These are phyloP conservation scores for Thalassiosira hispida DNA, from an alignment of 352 stramenopile species.

Conservation along the genomic window DNA sequence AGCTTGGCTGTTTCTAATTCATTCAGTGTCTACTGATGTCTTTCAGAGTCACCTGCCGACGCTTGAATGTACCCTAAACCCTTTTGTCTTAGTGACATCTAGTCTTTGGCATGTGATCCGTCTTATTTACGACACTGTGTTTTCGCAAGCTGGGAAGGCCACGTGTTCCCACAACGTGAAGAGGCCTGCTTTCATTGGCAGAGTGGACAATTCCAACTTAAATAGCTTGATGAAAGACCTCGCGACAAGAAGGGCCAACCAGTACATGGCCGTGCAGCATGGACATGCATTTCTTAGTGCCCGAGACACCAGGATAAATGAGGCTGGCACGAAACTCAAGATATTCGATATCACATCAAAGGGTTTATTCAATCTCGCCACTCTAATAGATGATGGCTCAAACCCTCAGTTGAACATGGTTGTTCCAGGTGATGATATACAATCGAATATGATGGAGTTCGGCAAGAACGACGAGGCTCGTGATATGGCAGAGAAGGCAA, in stretches of 20 bases:
- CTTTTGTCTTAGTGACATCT: slow-evolving; percentile 1
- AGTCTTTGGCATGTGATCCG: slow-evolving; percentile 1
- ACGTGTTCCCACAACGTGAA: background rate
- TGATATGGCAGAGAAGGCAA: background rate
- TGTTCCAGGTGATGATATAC: background rate
- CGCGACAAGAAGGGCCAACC: background rate
- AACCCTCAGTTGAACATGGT: background rate
- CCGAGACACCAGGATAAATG: background rate
- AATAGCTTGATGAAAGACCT: slow-evolving; percentile 1
- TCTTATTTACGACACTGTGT: background rate
- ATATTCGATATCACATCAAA: slow-evolving; percentile 15
- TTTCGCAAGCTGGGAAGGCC: background rate
- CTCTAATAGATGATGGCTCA: slow-evolving; percentile 13
- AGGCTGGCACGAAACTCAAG: slow-evolving; percentile 13
- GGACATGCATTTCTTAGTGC: background rate
- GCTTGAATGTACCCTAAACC: background rate
- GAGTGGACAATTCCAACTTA: background rate
- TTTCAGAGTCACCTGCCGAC: background rate
- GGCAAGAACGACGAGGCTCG: background rate
- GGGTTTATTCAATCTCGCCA: slow-evolving; percentile 15
- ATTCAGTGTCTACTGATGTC: background rate
- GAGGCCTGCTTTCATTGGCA: background rate
- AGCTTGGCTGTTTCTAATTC: slow-evolving; percentile 13
- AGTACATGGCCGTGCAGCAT: background rate
- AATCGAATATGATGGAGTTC: background rate